Percentiles rank a stretch among this genome's conserved stretches.
phyloP scores from a whole-genome alignment of 1,284 basidiomycete species.

The Chiua sp. region DNA sequence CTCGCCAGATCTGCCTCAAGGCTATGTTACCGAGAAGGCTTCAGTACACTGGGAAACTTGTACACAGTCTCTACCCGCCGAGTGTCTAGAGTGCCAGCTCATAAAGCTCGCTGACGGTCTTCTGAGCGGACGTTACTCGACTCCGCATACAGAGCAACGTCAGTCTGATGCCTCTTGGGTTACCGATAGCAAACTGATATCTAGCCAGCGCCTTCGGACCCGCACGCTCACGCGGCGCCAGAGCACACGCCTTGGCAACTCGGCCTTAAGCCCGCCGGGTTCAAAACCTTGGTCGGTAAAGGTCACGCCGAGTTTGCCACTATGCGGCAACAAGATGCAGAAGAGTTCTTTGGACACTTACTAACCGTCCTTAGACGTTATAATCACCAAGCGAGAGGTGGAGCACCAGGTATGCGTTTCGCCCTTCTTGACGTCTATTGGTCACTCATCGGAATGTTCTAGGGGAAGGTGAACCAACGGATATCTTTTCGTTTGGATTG shows the following conservation, averaged over 20 bases:
- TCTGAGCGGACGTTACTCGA: conserved; percentile 90
- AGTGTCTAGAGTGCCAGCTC: conserved; percentile 96
- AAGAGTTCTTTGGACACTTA: conserved; percentile 92
- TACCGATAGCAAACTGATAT: conserved; percentile 7
- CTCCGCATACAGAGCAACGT: conserved; percentile 38
- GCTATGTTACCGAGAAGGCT: conserved; percentile 43
- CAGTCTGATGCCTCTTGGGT: neutral
- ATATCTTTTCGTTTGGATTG: conserved; percentile 80
- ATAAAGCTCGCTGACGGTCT: conserved; percentile 93
- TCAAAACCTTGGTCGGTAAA: conserved; percentile 91
- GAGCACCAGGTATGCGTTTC: conserved; percentile 35
- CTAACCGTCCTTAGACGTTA: conserved; percentile 74
- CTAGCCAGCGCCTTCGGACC: conserved; percentile 25
- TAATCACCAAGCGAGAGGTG: conserved; percentile 56
- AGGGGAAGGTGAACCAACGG: conserved; percentile 65
- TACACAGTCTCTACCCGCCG: conserved; percentile 72
- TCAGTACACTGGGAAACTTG: conserved; percentile 71
- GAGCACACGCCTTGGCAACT: conserved; percentile 72
- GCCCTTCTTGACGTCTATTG: neutral
- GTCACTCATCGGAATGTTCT: neutral
- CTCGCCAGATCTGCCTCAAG: conserved; percentile 2
- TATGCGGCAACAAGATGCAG: conserved; percentile 97
- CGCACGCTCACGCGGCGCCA: conserved; percentile 47
- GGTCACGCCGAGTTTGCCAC: conserved; percentile 96
- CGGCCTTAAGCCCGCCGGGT: conserved; percentile 84